Conservation (phyloP, 2,329 filamentous ascomycete genomes). For the Cordyceps javanica region DNA sequence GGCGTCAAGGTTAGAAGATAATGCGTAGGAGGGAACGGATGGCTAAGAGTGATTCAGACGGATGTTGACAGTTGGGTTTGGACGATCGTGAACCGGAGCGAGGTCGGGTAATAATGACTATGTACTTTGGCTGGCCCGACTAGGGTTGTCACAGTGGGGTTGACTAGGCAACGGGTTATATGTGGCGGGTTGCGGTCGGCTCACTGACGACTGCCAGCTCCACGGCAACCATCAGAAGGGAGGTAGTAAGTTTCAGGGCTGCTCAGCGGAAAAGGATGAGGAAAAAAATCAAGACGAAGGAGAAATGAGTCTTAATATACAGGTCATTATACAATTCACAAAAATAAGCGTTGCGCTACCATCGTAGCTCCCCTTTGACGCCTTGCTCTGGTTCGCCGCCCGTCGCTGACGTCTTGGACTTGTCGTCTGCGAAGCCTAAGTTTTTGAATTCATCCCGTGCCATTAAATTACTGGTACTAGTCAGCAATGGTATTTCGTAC, state of each 20-base stretch:
- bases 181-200: background rate
- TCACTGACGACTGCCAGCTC: background rate
- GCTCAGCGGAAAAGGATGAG: background rate
- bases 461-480: conserved; percentile 77
- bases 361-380: conserved; percentile 32
- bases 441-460: conserved; percentile 93
- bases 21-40: background rate
- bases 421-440: conserved; percentile 59
- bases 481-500: background rate
- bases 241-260: background rate
- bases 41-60: background rate
- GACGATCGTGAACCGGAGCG: conserved; percentile 2
- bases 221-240: background rate
- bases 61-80: conserved; percentile 10
- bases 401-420: conserved; percentile 17
- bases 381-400: conserved; percentile 25
- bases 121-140: background rate
- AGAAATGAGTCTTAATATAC: background rate
- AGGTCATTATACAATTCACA: background rate
- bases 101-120: conserved; percentile 10
- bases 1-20: conserved; percentile 1
- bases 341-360: conserved; percentile 20
- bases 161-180: conserved; percentile 22
- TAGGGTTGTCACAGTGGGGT: conserved; percentile 14
- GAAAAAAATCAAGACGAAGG: background rate